Evolutionary conservation across 2,329 filamentous ascomycete species (phyloP).

Genomic region (Aspergillus intermedius): DNA sequence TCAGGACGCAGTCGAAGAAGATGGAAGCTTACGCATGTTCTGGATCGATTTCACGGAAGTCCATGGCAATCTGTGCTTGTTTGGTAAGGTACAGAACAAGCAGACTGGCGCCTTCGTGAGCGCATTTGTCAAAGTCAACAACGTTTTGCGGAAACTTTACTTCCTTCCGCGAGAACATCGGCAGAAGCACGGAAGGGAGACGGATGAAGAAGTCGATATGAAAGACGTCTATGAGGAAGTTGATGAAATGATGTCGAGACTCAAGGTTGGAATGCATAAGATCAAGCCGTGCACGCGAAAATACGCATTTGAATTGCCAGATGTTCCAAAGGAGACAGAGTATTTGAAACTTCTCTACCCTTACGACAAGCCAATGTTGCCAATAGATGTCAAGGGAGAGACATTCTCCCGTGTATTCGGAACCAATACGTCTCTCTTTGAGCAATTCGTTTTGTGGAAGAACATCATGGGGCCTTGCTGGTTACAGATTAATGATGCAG

Average conservation of each 20-base stretch:
- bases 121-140: conserved; percentile 94
- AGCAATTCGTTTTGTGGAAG: conserved; percentile 98
- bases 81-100: conserved; percentile 93
- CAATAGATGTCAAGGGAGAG: conserved; percentile 66
- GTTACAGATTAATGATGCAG: conserved; percentile 80
- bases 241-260: conserved; percentile 76
- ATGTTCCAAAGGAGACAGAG: conserved; percentile 78
- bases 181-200: conserved; percentile 56
- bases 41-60: conserved; percentile 96
- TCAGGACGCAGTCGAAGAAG: conserved; percentile 82
- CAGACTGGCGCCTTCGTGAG: conserved; percentile 72
- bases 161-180: conserved; percentile 74
- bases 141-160: conserved; percentile 84
- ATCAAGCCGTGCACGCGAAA: conserved; percentile 85
- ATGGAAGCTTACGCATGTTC: conserved; percentile 88
- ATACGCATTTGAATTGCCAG: conserved; percentile 88
- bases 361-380: conserved; percentile 72
- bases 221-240: conserved; percentile 86
- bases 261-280: conserved; percentile 84
- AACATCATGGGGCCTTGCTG: conserved; percentile 99
- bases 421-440: conserved; percentile 85
- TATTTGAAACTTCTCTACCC: conserved; percentile 96
- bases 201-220: conserved; percentile 74
- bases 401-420: conserved; percentile 95
- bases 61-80: conserved; percentile 84